phyloP scores from a whole-genome alignment of 1,139 yeast genomes.

The Taphrina pruni region DNA sequence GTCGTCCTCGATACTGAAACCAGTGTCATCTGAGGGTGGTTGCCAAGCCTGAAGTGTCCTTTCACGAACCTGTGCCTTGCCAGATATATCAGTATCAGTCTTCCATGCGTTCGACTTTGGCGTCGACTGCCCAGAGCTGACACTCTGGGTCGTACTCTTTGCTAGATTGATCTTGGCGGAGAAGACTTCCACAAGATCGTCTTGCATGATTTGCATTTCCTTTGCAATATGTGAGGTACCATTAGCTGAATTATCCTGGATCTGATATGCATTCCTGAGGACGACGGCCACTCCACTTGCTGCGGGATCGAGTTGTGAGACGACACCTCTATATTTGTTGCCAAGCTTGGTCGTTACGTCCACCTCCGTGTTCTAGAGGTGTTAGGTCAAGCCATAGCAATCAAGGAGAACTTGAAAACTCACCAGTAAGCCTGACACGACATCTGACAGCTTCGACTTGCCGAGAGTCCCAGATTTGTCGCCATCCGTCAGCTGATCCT shows the following conservation, averaged over 20 bases:
- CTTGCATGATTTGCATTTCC: conserved; percentile 61
- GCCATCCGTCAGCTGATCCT: conserved; percentile 1
- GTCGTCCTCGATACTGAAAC: conserved; percentile 52
- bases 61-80: conserved; percentile 56
- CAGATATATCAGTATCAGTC: conserved; percentile 77
- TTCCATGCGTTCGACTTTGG: conserved; percentile 57
- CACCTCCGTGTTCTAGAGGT: conserved; percentile 14
- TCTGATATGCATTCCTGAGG: conserved; percentile 14
- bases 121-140: background rate
- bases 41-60: conserved; percentile 86
- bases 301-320: background rate
- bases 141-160: conserved; percentile 20
- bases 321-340: conserved; percentile 20
- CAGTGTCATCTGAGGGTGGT: conserved; percentile 63
- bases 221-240: conserved; percentile 52
- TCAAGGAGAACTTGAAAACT: background rate
- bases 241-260: conserved; percentile 48
- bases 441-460: conserved; percentile 6
- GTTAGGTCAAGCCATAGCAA: background rate
- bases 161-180: conserved; percentile 34
- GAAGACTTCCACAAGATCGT: conserved; percentile 69
- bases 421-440: conserved; percentile 22
- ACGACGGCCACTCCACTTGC: conserved; percentile 13
- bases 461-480: background rate
- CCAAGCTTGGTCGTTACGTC: conserved; percentile 30